Base-by-base conservation (phyloP, 2,329 filamentous ascomycete genomes). In the Colletotrichum sidae region DNA sequence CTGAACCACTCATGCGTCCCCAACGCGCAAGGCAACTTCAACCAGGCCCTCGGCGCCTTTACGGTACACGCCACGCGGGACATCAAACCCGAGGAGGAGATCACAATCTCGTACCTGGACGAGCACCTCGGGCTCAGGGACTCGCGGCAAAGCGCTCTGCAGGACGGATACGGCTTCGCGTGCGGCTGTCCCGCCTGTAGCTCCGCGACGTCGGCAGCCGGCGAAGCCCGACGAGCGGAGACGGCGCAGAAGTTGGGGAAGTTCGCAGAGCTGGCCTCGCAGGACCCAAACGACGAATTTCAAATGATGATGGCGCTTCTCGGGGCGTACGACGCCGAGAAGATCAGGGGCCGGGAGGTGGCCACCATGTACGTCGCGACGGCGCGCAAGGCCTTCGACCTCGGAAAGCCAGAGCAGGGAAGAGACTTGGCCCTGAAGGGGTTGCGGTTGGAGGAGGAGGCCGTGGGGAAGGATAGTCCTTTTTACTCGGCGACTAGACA, bases 1-100 rank as follows among this genome's bases (percentile, higher is more conserved):
- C 11, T 67, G 10, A 67, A 67, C 13, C 64, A 67, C 60, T 59
- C 64, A 6, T 67, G 64, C 42, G 55, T 67, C 13, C 64, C 64
- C 8, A 67, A 65, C n/a, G 49, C 64, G 12, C 64, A 67, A 37
- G 60, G 60, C 6, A 67, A 67, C 13, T 67, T 59, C 35, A 65
- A 67, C 54, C 50, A 15, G 44, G 10, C 34, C 2, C 44, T 67
- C 11, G 38, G 51, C 4, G 39, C 34, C 4, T 67, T 64, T 37
- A 67, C 64, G 15, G 41, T 67, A 17, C 60, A 67, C 25, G 60
- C 64, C 13, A 64, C 51, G 6, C 47, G 60, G 12, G 49, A 67
- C 15, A 67, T 67, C 2, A 12, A 25, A 10, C 12, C 10, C 1
- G 64, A 65, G 4, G 64, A 67, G 39, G 64, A 67, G 44, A 64